Evolutionary conservation across 2,329 filamentous ascomycete species (phyloP), one percentile per base, ranked within the genome.

Genomic region (Fusarium hainanense): DNA sequence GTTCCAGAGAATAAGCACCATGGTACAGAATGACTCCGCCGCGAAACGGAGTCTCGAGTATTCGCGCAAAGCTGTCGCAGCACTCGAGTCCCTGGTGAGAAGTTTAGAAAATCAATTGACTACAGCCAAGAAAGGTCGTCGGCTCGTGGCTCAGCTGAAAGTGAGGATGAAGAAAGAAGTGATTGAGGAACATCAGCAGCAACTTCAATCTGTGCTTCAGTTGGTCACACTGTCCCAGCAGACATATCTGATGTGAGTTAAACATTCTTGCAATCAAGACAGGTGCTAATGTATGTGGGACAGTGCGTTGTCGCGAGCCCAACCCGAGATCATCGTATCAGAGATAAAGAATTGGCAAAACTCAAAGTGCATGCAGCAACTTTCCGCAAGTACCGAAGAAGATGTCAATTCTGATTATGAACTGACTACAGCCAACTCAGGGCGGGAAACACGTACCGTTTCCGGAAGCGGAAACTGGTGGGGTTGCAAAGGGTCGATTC

Each of bases 171-270:
- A 70, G 34, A 69, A 40, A 23, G 41, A 37, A 6, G 30, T 58
- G 3, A 28, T 70, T 4, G 50, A 65, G 13, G 55, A 68, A 13
- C 61, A 67, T 20, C 51, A 69, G 3, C 48, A 50, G 1, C 32
- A 43, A 1, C 56, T 73, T 0, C 32, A 59, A 5, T 63, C 23
- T 16, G 57, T 59, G 0, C 37, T 73, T 7, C 58, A 65, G 4
- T 16, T 71, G 1, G 21, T 73, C 0, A 23, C 23, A 0, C 13
- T 72, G 0, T 70, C 68, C 0, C 65, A 71, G 4, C 62, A 71
- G 21, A 66, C 56, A 2, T 70, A 70, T 14, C 20, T 65, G 11
- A 59, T 68, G 60, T 62, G 16, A 25, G 59, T 18, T 30, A 6
- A 3, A 13, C 5, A 13, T 30, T 13, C 2, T 13, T 30, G 28